Evolutionary conservation across 208 protist genomes (phyloP).

Genomic region (Trichomonas gallinae): DNA sequence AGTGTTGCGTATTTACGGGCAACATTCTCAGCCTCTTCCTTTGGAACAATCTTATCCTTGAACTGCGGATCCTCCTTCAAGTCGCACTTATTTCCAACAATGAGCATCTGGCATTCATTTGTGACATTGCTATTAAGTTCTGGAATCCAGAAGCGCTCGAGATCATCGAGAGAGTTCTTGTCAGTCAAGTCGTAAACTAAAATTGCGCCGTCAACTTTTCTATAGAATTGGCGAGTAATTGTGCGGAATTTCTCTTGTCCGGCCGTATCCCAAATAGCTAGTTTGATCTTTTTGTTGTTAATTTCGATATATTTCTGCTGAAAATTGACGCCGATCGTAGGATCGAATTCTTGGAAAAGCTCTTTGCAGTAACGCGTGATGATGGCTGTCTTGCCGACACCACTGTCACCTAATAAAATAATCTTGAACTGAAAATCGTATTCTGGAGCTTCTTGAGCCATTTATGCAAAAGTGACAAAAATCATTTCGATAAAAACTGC

Average conservation of each 20-base stretch:
- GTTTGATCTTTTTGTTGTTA: not conserved
- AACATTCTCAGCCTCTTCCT: not conserved
- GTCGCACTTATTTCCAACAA: constrained; percentile 6
- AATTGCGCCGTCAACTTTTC: not conserved
- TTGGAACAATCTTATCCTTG: not conserved
- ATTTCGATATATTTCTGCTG: not conserved
- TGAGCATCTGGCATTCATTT: not conserved
- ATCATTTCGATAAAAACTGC: not conserved
- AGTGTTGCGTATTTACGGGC: not conserved
- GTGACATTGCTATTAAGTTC: not conserved
- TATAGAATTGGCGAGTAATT: not conserved
- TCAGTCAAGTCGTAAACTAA: constrained; percentile 22
- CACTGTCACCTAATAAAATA: not conserved
- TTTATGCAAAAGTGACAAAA: not conserved
- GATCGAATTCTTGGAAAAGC: not conserved
- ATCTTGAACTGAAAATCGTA: constrained; percentile 10
- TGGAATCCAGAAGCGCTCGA: not conserved
- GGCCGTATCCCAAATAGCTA: constrained; percentile 22
- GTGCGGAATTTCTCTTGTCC: constrained; percentile 24
- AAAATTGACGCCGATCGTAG: constrained; percentile 6
- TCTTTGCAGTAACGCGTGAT: not conserved
- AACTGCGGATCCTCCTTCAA: not conserved
- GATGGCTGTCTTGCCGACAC: not conserved
- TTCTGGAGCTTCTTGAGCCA: not conserved
- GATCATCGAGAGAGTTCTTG: not conserved